Base-by-base conservation (phyloP, 192 early-diverging fungal genomes). In the Linnemannia zychae region DNA sequence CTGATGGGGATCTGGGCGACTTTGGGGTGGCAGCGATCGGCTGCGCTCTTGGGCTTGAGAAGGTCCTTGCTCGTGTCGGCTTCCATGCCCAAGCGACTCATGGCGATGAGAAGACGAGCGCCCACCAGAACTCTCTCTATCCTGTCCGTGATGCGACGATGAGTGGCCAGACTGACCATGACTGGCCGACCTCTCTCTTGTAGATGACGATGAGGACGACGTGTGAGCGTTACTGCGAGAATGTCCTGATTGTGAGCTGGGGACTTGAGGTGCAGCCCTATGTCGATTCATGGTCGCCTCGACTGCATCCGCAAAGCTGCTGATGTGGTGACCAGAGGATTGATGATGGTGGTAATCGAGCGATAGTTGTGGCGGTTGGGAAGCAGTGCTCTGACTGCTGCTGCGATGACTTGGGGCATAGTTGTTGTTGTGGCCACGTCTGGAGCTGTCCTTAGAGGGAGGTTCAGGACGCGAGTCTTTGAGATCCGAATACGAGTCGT, bases 261-360 rank as follows among this genome's bases (percentile, higher is more conserved):
- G 53, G 15, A 75, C 73, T 24, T 76, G 78, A 3, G 70, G 44
- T 16, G 47, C 11, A 3, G 67, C 67, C 17, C 28, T 66, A 44
- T 75, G 76, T 5, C 68, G 69, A 20, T 47, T 78, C 72, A 84
- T 84, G 17, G 76, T 40, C 0, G 77, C 74, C 37, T 85, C 83
- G 2, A 85, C 78, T 0, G 79, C 77, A 31, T 78, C 78, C 24
- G 78, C 40, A 36, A 85, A 85, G 20, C 50, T 71, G 28, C 47
- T 48, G 12, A 72, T 63, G 15, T 24, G 60, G 3, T 75, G 60
- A 7, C 70, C 71, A 20, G 73, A 74, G 15, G 81, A 65, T 7
- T 78, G 57, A 12, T 44, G 57, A 13, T 63, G 57, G 53, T 57
- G 82, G 31, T 77, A 28, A 12, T 84, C 82, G 33, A 84, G 46